Conservation (phyloP, 1,284 basidiomycete genomes). For the Moesziomyces parantarcticus region DNA sequence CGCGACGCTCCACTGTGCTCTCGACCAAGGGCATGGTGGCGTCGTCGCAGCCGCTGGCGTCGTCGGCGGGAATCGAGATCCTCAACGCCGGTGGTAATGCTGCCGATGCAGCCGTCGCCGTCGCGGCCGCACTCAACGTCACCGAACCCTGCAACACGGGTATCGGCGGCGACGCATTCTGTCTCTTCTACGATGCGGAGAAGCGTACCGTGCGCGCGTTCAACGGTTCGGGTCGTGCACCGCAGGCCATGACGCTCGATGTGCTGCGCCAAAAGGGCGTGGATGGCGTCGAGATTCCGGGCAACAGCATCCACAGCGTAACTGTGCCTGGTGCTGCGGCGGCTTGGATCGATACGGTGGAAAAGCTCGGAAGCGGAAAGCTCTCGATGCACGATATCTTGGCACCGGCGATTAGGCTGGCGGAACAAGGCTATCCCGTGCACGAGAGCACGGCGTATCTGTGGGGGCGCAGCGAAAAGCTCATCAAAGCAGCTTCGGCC, state of each 20-base stretch:
- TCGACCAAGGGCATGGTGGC: conserved; percentile 84
- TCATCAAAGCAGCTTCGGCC: conserved; percentile 83
- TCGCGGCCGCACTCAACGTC: conserved; percentile 85
- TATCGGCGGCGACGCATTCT: conserved; percentile 83
- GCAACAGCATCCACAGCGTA: conserved; percentile 77
- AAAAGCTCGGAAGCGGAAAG: conserved; percentile 84
- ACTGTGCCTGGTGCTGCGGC: conserved; percentile 94
- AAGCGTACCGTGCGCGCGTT: conserved; percentile 82
- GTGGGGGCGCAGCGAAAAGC: conserved; percentile 80
- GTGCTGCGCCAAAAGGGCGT: conserved; percentile 79
- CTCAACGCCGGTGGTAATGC: conserved; percentile 91
- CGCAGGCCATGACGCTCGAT: conserved; percentile 76
- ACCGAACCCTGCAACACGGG: conserved; percentile 69
- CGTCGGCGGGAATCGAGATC: conserved; percentile 87
- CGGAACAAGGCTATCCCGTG: conserved; percentile 64
- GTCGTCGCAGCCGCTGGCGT: conserved; percentile 88
- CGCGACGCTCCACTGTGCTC: conserved; percentile 60
- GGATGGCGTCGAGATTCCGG: conserved; percentile 71
- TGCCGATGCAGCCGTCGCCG: conserved; percentile 74
- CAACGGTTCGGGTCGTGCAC: conserved; percentile 87
- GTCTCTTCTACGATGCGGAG: conserved; percentile 86
- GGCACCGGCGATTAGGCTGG: conserved; percentile 73
- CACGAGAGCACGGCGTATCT: conserved; percentile 53
- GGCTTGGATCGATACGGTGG: conserved; percentile 90
- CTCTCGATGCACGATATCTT: conserved; percentile 83